phyloP scores from a whole-genome alignment of 192 early-diverging fungal genomes.

The Mortierella claussenii region DNA sequence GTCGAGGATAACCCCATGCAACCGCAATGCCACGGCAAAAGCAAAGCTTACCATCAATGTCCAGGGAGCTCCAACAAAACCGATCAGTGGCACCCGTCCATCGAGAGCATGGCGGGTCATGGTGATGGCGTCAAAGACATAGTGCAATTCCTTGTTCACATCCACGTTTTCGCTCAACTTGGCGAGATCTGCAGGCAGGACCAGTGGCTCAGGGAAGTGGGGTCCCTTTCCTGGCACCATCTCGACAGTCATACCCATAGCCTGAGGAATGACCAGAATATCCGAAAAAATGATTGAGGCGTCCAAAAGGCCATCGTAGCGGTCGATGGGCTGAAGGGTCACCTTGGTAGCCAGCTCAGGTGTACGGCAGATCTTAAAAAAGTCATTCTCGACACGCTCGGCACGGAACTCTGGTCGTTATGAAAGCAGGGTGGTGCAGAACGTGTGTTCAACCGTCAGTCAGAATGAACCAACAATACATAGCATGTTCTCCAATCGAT shows the following conservation, averaged over 20 bases:
- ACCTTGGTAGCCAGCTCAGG: slow-evolving; percentile 93
- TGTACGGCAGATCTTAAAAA: slow-evolving; percentile 94
- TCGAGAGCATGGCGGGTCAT: slow-evolving; percentile 86
- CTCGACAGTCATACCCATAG: slow-evolving; percentile 93
- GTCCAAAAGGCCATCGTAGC: slow-evolving; percentile 89
- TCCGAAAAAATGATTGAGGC: slow-evolving; percentile 99
- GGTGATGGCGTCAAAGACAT: slow-evolving; percentile 95
- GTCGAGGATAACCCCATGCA: no score
- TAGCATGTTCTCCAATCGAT: no score
- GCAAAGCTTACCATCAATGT: slow-evolving; percentile 77
- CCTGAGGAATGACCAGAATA: slow-evolving; percentile 97
- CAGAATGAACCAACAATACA: no score
- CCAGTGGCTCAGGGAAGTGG: slow-evolving; percentile 86
- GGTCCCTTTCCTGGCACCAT: slow-evolving; percentile 95
- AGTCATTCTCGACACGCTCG: slow-evolving; percentile 85
- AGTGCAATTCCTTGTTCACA: slow-evolving; percentile 80
- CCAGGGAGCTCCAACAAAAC: slow-evolving; percentile 98
- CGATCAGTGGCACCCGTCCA: slow-evolving; percentile 91
- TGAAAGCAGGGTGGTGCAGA: no score
- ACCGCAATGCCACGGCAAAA: no score
- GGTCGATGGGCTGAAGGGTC: slow-evolving; percentile 97
- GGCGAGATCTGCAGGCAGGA: slow-evolving; percentile 73
- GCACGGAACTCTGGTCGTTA: slow-evolving; percentile 87
- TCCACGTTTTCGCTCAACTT: slow-evolving; percentile 72
- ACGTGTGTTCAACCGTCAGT: no score